Evolutionary conservation across 495 filamentous ascomycete species (phyloP), one percentile per base, ranked within the genome.

Genomic region (Hypoxylon intermedium): DNA sequence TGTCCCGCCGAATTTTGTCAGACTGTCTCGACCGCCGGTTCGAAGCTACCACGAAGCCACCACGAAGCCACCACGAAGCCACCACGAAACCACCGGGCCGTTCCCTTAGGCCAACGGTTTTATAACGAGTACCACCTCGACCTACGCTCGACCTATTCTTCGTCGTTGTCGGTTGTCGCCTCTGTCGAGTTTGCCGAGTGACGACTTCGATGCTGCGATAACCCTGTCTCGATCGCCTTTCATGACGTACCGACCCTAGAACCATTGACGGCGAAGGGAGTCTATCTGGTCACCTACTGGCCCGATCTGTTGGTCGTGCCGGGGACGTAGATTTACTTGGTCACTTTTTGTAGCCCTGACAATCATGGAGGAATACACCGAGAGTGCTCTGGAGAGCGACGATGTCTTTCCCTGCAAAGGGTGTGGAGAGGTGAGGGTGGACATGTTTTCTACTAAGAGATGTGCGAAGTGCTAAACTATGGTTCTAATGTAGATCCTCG

Each of bases 331-430:
- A 37, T 42, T 15, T 45, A 19, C 21, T 57, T 51, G 48, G 43
- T 44, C 26, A 49, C 19, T 19, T 31, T 16, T 23, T 58, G 42
- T 28, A 6, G 42, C 43, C 20, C 42, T 44, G 30, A 19, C n/a
- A 42, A 68, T 56, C 62, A 78, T 80, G 75, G 81, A 83, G 34
- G 85, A 83, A 53, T 90, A 88, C 70, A 82, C 91, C 55, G 92
- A 95, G 56, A 89, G 85, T 72, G 87, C 88, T 38, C 84, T 93
- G 81, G 92, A 97, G 55, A 85, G 88, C 56, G 93, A 97, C 53
- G 94, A 98, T 74, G 80, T 89, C 51, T 96, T 89, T 69, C 92
- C 92, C 34, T 98, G 94, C 81, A 97, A 97, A 83, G 94, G 93
- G 36, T 98, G 94, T 78, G 93, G 93, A 75, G 91, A 97, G 83